Base-by-base conservation (phyloP, 371 early-diverging fungal species). In the Mortierella sp. region DNA sequence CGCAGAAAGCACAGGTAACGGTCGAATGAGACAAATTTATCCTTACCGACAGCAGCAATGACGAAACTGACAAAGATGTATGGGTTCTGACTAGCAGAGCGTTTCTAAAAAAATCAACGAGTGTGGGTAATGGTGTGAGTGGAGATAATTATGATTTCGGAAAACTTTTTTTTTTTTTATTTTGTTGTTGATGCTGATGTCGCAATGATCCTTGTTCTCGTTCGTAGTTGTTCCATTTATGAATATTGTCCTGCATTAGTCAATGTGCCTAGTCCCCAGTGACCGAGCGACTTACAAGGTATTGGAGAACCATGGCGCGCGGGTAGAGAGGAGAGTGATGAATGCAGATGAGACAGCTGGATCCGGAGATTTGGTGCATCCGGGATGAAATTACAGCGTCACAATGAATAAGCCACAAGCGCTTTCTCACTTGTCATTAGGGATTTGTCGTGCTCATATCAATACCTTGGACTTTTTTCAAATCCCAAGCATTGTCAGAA, bases 51-150 rank as follows among this genome's bases (percentile, higher is more conserved):
- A 50, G 81, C 81, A 57, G 81, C 81, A n/a, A 80, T 57, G 43
- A 80, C 81, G 36, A 80, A 80, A 52, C 81, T 80, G 74, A 72
- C 65, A 62, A 80, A 80, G 75, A 80, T 80, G 81, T 80, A 80
- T 55, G 81, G 81, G 68, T 72, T 80, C 36, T 63, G 52, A 52
- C 43, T 48, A 65, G 81, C 81, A 38, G 58, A 55, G 58, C 66
- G 70, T 75, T 62, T 80, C 81, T 80, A 75, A 19, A 16, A 50
- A 16, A 24, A 58, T 32, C 9, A 33, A 32, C 13, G 16, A 52
- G 28, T 16, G 16, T 45, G 45, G 45, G 16, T 45, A 45, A 45
- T 13, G 45, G 16, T 45, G 45, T 45, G 24, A 59, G 59, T 33
- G 19, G 21, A 28, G 24, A 28, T 41, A 19, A 41, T 45, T 45